Evolutionary conservation across 2,329 filamentous ascomycete species (phyloP).

Genomic region (Exophiala lecanii-corni): DNA sequence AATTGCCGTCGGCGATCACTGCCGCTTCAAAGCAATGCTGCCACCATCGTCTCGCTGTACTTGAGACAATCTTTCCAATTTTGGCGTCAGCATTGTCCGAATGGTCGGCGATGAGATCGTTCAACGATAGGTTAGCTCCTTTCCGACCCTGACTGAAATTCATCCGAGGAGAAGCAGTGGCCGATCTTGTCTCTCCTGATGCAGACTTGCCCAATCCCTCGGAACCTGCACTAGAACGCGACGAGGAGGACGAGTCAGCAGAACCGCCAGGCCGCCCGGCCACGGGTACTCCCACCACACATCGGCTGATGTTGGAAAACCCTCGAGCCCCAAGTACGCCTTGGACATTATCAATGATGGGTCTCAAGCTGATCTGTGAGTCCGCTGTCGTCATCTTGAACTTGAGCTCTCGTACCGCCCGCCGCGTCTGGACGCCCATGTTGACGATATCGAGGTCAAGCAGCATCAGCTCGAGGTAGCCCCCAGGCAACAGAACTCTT

Average conservation of each 20-base stretch:
- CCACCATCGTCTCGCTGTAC: constrained; percentile 96
- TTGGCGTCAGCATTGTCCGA: constrained; percentile 70
- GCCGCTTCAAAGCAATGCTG: constrained; percentile 80
- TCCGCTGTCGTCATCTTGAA: constrained; percentile 42
- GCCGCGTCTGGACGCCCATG: constrained; percentile 44
- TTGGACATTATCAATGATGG: constrained; percentile 46
- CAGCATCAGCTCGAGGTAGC: constrained; percentile 46
- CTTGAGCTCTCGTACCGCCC: constrained; percentile 43
- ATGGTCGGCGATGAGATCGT: constrained; percentile 68
- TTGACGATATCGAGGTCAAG: constrained; percentile 49
- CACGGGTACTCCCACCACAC: constrained; percentile 46
- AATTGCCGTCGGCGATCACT: constrained; percentile 46
- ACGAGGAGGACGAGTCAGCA: constrained; percentile 35
- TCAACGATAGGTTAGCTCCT: constrained; percentile 45
- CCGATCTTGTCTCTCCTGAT: constrained; percentile 23
- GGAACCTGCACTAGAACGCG: constrained; percentile 30
- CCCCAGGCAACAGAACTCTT: constrained; percentile 45
- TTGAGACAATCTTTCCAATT: constrained; percentile 87
- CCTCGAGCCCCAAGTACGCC: constrained; percentile 41
- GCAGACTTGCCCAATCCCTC: constrained; percentile 28
- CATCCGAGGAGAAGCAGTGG: constrained; percentile 20
- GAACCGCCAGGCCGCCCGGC: constrained; percentile 41
- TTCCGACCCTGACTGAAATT: constrained; percentile 24
- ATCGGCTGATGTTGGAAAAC: constrained; percentile 46
- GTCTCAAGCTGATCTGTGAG: constrained; percentile 42